Percentiles rank a stretch among this genome's conserved stretches.
These are phyloP conservation scores for Boletus semigastroideus DNA, from an alignment of 1,284 basidiomycete species.

Conservation along the genomic window DNA sequence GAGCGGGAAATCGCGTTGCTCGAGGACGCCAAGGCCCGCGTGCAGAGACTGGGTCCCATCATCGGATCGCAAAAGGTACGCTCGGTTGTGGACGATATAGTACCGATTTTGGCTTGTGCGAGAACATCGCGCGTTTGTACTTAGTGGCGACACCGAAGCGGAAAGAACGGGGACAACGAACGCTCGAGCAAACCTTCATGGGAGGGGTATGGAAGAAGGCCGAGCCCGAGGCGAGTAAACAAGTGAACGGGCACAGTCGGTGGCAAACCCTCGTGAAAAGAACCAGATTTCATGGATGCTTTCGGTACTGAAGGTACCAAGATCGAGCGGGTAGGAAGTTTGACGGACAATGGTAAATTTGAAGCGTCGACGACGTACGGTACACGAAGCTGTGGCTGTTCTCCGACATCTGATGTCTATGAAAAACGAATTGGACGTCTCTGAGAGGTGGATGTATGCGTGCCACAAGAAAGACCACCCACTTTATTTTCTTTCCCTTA, in stretches of 20 bases:
- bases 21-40: conserved; percentile 7
- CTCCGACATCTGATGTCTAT: background rate
- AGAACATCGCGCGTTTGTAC: conserved; percentile 9
- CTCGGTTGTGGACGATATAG: background rate
- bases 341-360: background rate
- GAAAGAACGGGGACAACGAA: conserved; percentile 8
- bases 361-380: background rate
- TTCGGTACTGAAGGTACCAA: background rate
- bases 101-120: conserved; percentile 1
- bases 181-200: conserved; percentile 3
- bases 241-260: background rate
- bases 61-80: conserved; percentile 11
- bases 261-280: background rate
- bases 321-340: background rate
- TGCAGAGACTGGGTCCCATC: conserved; percentile 4
- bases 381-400: background rate
- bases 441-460: background rate
- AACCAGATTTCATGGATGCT: background rate
- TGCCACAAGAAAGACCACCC: conserved; percentile 1
- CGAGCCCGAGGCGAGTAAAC: conserved; percentile 7
- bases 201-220: conserved; percentile 4
- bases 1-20: conserved; percentile 9
- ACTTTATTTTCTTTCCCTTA: conserved; percentile 31
- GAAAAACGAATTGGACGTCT: background rate
- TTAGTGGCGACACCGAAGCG: background rate